A percentile compares a stretch with the other conserved stretches of the same genome.
phyloP scores from a whole-genome alignment of 2,329 filamentous ascomycete species.

The Teratosphaeriaceae sp. region DNA sequence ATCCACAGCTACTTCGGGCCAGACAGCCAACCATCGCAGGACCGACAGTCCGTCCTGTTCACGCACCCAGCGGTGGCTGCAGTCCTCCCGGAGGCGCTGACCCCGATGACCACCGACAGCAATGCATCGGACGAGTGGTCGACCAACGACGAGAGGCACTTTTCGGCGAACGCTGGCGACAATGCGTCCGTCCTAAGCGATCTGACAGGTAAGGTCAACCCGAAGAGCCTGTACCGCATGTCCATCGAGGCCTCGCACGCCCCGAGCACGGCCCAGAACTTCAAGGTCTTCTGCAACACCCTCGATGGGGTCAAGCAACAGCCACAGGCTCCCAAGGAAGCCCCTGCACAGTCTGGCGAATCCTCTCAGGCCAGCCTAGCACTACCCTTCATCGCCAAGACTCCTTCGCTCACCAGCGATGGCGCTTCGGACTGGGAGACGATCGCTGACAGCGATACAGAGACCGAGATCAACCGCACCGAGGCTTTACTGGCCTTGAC shows the following conservation, averaged over 20 bases:
- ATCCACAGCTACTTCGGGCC: constrained; percentile 1
- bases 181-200: neutral
- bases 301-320: constrained; percentile 1
- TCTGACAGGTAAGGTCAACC: constrained; percentile 1
- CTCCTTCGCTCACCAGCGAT: neutral
- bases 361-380: neutral
- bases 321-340: neutral
- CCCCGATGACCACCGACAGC: neutral
- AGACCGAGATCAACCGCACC: neutral
- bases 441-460: neutral
- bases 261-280: neutral
- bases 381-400: constrained; percentile 1
- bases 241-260: neutral
- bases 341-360: neutral
- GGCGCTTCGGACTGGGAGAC: neutral
- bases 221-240: neutral
- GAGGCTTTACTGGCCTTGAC: neutral
- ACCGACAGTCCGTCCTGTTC: neutral
- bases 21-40: neutral
- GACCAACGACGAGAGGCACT: neutral
- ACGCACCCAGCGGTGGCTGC: neutral
- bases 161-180: neutral
- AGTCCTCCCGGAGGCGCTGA: neutral
- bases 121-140: neutral
- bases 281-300: neutral